Evolutionary conservation across 805 yeast genomes (phyloP).

Genomic region (Yamadazyma tumulicola): DNA sequence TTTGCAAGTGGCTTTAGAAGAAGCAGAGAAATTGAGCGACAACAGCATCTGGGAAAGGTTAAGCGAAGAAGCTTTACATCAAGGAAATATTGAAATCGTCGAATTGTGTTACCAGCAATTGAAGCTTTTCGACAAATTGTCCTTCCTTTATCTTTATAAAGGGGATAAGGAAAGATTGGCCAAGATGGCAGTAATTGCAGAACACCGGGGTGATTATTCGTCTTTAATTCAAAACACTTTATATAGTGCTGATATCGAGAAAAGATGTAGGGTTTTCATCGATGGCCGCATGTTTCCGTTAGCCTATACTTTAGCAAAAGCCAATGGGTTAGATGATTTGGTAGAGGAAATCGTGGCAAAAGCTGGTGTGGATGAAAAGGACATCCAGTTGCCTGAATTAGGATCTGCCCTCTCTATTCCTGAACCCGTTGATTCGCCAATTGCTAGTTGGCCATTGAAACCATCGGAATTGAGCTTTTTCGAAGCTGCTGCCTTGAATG

Average conservation of each 20-base stretch:
- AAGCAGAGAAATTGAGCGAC: slow-evolving; percentile 75
- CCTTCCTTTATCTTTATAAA: slow-evolving; percentile 80
- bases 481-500: slow-evolving; percentile 72
- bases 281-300: slow-evolving; percentile 80
- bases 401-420: slow-evolving; percentile 44
- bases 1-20: slow-evolving; percentile 78
- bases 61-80: slow-evolving; percentile 81
- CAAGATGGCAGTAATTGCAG: slow-evolving; percentile 88
- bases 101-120: slow-evolving; percentile 88
- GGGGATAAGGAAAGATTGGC: slow-evolving; percentile 75
- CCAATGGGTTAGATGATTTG: slow-evolving; percentile 73
- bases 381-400: slow-evolving; percentile 60
- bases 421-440: slow-evolving; percentile 43
- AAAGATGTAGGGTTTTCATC: slow-evolving; percentile 69
- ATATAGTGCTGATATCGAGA: slow-evolving; percentile 69
- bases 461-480: slow-evolving; percentile 72
- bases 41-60: slow-evolving; percentile 74
- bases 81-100: slow-evolving; percentile 82
- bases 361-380: slow-evolving; percentile 60
- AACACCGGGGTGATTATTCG: slow-evolving; percentile 75
- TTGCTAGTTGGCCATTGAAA: slow-evolving; percentile 79
- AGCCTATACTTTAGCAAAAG: slow-evolving; percentile 89
- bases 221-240: slow-evolving; percentile 81
- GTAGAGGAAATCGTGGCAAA: slow-evolving; percentile 71
- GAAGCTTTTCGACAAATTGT: slow-evolving; percentile 80